Evolutionary conservation across 352 stramenopile species (phyloP).

Genomic region (Phytopythium litorale): DNA sequence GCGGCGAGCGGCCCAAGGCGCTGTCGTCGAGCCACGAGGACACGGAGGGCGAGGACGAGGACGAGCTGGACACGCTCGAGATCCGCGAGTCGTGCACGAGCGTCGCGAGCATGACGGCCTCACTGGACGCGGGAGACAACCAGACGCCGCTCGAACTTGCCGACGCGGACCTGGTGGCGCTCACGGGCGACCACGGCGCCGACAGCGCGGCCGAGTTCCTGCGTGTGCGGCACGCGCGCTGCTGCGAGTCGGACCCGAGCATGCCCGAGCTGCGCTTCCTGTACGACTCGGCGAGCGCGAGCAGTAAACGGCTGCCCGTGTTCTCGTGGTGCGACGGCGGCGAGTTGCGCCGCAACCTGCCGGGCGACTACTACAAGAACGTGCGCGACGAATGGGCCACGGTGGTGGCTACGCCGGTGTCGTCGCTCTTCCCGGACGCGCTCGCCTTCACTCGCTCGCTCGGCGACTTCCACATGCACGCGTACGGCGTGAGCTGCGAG

Average conservation of each 20-base stretch:
- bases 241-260: slow-evolving; percentile 15
- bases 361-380: slow-evolving; percentile 88
- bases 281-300: slow-evolving; percentile 59
- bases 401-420: slow-evolving; percentile 66
- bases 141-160: slow-evolving; percentile 13
- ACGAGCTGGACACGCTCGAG: slow-evolving; percentile 11
- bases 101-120: neutral
- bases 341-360: slow-evolving; percentile 29
- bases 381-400: slow-evolving; percentile 90
- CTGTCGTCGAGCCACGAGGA: slow-evolving; percentile 7
- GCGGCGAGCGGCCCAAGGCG: slow-evolving; percentile 11
- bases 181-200: slow-evolving; percentile 82
- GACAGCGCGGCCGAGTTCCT: slow-evolving; percentile 77
- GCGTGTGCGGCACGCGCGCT: slow-evolving; percentile 38
- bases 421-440: slow-evolving; percentile 68
- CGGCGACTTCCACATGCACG: slow-evolving; percentile 87
- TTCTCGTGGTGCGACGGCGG: slow-evolving; percentile 32
- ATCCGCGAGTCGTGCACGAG: slow-evolving; percentile 11
- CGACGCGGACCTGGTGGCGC: slow-evolving; percentile 23
- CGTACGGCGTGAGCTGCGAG: slow-evolving; percentile 69
- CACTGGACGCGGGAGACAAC: slow-evolving; percentile 1
- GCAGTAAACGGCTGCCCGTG: slow-evolving; percentile 29
- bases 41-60: slow-evolving; percentile 9
- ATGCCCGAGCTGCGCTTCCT: slow-evolving; percentile 79
- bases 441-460: slow-evolving; percentile 87